A percentile compares a stretch with the other conserved stretches of the same genome.
Evolutionary conservation across 176 grass and related monocot genomes (phyloP).

Genomic region (Zoysia japonica): DNA sequence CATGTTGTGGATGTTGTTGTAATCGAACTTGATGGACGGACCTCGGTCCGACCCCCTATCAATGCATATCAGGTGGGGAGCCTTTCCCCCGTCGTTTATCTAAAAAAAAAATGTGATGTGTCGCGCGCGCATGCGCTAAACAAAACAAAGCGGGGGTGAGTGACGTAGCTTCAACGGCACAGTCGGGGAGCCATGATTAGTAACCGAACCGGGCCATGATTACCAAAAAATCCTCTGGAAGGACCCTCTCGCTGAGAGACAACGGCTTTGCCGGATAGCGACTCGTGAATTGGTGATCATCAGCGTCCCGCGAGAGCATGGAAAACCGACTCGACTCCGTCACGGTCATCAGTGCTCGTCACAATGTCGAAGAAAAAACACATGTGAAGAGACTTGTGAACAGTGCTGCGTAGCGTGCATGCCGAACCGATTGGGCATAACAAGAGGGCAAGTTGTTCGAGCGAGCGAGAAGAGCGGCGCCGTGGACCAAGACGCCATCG

Average conservation of each 20-base stretch:
- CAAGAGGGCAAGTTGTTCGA: not conserved
- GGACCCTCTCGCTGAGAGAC: not conserved
- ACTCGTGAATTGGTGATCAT: not conserved
- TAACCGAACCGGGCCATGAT: constrained; percentile 10
- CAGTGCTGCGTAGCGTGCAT: not conserved
- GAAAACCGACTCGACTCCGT: not conserved
- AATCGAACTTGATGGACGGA: no score
- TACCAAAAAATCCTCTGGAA: not conserved
- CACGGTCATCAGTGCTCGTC: not conserved
- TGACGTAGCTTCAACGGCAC: constrained; percentile 49
- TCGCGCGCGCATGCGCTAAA: not conserved
- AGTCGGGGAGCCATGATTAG: constrained; percentile 13
- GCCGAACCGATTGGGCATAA: not conserved
- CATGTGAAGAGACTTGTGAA: not conserved
- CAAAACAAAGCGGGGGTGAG: not conserved
- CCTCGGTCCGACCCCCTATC: no score
- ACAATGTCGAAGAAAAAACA: not conserved
- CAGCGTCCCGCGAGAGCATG: no score
- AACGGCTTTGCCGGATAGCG: constrained; percentile 4
- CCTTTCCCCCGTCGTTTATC: no score
- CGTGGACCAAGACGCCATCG: not conserved
- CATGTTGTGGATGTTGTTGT: no score
- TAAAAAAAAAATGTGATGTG: no score
- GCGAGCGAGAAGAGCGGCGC: not conserved
- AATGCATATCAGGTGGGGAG: no score